Evolutionary conservation across 495 filamentous ascomycete species (phyloP).

Genomic region (Penicillium paradoxum): DNA sequence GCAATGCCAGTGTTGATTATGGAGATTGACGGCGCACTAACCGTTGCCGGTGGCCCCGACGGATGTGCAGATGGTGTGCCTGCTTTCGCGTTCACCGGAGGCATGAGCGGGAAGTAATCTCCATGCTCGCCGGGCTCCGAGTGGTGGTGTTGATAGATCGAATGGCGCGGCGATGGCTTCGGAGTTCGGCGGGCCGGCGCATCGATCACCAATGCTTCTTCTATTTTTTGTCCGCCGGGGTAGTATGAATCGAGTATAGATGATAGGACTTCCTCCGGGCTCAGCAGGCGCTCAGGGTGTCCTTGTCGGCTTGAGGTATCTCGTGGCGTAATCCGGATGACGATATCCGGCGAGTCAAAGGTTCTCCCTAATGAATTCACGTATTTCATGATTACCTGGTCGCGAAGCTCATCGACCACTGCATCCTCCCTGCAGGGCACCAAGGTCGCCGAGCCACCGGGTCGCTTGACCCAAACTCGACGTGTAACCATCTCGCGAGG

Average conservation of each 20-base stretch:
- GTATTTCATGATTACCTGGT: constrained; percentile 89
- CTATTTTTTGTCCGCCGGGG: constrained; percentile 80
- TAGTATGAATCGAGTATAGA: constrained; percentile 78
- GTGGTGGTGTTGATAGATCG: constrained; percentile 50
- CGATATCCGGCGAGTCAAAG: constrained; percentile 86
- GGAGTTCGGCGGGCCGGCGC: constrained; percentile 79
- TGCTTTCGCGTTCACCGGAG: constrained; percentile 50
- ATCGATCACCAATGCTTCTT: constrained; percentile 90
- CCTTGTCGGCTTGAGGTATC: constrained; percentile 44
- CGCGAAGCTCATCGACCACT: constrained; percentile 90
- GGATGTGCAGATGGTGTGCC: constrained; percentile 37
- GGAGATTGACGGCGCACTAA: constrained; percentile 57
- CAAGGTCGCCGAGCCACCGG: constrained; percentile 76
- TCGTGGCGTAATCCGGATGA: constrained; percentile 57
- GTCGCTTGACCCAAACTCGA: constrained; percentile 93
- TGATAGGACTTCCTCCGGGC: constrained; percentile 81
- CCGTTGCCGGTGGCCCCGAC: constrained; percentile 29
- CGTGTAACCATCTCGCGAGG: constrained; percentile 48
- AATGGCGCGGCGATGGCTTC: constrained; percentile 66
- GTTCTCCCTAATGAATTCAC: constrained; percentile 81
- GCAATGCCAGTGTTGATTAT: constrained; percentile 75
- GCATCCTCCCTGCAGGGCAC: constrained; percentile 83
- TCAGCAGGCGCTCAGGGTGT: constrained; percentile 61
- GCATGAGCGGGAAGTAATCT: constrained; percentile 91
- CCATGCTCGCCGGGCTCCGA: constrained; percentile 68